Evolutionary conservation across 495 filamentous ascomycete genomes (phyloP).

Genomic region (Neurospora sp.): DNA sequence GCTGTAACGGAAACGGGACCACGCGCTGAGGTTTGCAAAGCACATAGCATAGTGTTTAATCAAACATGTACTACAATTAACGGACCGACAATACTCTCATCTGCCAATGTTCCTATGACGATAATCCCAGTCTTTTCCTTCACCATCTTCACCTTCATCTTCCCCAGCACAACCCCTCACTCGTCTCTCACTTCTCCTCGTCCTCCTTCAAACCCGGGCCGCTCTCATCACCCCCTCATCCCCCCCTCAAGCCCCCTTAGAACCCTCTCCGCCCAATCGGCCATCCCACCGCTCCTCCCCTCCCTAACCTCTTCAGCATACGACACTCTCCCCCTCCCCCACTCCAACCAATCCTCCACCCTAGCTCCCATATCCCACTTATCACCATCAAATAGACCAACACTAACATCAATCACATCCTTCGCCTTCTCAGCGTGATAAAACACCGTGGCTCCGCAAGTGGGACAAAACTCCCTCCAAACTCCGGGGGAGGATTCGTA

Average conservation of each 20-base stretch:
- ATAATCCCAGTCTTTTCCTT: too few relatives aligned
- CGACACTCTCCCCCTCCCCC: slow-evolving; percentile 47
- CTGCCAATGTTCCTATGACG: too few relatives aligned
- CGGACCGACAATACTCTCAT: background rate
- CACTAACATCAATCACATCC: slow-evolving; percentile 54
- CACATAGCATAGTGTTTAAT: background rate
- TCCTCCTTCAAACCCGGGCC: slow-evolving; percentile 20
- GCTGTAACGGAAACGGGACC: background rate
- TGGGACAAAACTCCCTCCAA: slow-evolving; percentile 52
- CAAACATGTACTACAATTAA: background rate
- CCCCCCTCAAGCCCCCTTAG: slow-evolving; percentile 23
- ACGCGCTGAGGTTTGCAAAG: background rate
- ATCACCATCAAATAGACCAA: slow-evolving; percentile 44
- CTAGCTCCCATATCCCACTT: slow-evolving; percentile 34
- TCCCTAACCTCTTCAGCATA: slow-evolving; percentile 50
- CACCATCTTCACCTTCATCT: background rate
- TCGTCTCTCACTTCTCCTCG: background rate
- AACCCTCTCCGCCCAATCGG: slow-evolving; percentile 26
- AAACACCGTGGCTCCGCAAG: slow-evolving; percentile 58
- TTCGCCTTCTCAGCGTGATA: slow-evolving; percentile 50
- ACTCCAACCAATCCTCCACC: slow-evolving; percentile 51
- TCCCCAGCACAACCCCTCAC: background rate
- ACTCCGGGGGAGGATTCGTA: slow-evolving; percentile 47
- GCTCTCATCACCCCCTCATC: background rate
- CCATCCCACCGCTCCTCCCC: slow-evolving; percentile 21